Percentiles rank a stretch among this genome's conserved stretches.
These are phyloP conservation scores for Suhomyces guaymorum DNA, from an alignment of 1,139 yeast genomes.

Conservation along the genomic window DNA sequence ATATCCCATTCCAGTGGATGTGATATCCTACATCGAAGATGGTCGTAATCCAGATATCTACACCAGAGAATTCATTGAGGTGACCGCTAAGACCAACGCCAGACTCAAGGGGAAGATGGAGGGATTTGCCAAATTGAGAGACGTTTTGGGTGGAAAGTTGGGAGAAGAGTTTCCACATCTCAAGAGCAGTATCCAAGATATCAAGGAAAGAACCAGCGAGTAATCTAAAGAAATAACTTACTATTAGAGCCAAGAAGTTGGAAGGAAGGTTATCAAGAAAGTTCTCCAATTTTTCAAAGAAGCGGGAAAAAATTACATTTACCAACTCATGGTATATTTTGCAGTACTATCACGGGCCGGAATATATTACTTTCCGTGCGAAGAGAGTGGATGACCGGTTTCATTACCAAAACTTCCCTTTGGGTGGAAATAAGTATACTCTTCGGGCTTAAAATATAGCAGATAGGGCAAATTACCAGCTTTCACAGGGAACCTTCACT, in stretches of 20 bases:
- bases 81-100: conserved; percentile 85
- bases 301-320: no score
- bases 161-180: conserved; percentile 77
- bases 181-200: conserved; percentile 50
- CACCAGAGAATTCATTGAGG: conserved; percentile 93
- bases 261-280: no score
- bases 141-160: conserved; percentile 67
- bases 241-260: neutral
- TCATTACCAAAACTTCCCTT: no score
- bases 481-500: no score
- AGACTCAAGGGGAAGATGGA: conserved; percentile 78
- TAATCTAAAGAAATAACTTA: neutral
- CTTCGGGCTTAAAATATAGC: no score
- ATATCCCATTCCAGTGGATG: conserved; percentile 70
- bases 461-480: no score
- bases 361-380: no score
- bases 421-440: no score
- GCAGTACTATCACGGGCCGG: no score
- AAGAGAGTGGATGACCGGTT: no score
- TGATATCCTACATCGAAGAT: conserved; percentile 82
- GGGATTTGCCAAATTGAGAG: conserved; percentile 59
- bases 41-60: conserved; percentile 97
- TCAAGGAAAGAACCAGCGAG: conserved; percentile 40
- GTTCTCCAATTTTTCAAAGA: no score
- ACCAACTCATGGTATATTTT: no score